Evolutionary conservation across 164 flowering plant genomes (phyloP).

Genomic region (Piper longum): DNA sequence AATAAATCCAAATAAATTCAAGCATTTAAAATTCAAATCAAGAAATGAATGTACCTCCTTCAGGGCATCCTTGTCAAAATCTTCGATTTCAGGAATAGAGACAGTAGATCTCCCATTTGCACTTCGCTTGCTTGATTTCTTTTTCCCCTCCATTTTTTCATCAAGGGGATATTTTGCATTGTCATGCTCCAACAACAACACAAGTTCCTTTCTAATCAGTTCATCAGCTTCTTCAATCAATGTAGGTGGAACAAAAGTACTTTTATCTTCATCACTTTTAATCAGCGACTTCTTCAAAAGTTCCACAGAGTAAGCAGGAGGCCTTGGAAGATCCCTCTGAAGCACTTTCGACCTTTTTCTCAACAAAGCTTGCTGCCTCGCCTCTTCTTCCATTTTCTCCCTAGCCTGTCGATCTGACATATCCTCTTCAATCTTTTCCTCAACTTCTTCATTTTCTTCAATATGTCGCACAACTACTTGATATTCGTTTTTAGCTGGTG

Average conservation of each 20-base stretch:
- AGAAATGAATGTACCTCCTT: conserved; percentile 41
- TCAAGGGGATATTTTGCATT: conserved; percentile 92
- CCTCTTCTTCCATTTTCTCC: conserved; percentile 90
- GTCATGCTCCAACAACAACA: conserved; percentile 76
- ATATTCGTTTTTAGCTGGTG: conserved; percentile 94
- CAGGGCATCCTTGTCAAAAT: conserved; percentile 58
- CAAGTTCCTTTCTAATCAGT: conserved; percentile 72
- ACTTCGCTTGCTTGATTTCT: conserved; percentile 61
- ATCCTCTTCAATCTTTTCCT: conserved; percentile 87
- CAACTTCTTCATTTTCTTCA: conserved; percentile 82
- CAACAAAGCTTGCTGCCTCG: conserved; percentile 69
- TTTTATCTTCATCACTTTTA: conserved; percentile 77
- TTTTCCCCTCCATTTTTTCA: conserved; percentile 53
- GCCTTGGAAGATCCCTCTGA: conserved; percentile 96
- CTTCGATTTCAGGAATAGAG: conserved; percentile 57
- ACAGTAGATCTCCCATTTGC: conserved; percentile 32
- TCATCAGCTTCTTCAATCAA: conserved; percentile 90
- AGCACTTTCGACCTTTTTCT: conserved; percentile 92
- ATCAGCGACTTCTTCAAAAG: conserved; percentile 60
- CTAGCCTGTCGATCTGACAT: conserved; percentile 92
- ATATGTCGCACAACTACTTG: conserved; percentile 60
- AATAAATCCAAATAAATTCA: no score
- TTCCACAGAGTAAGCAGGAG: conserved; percentile 78
- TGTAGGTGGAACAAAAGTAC: conserved; percentile 93
- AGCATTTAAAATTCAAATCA: background rate